A percentile compares a stretch with the other conserved stretches of the same genome.
phyloP scores from a whole-genome alignment of 768 basidiomycete genomes.

The Russula abietina region DNA sequence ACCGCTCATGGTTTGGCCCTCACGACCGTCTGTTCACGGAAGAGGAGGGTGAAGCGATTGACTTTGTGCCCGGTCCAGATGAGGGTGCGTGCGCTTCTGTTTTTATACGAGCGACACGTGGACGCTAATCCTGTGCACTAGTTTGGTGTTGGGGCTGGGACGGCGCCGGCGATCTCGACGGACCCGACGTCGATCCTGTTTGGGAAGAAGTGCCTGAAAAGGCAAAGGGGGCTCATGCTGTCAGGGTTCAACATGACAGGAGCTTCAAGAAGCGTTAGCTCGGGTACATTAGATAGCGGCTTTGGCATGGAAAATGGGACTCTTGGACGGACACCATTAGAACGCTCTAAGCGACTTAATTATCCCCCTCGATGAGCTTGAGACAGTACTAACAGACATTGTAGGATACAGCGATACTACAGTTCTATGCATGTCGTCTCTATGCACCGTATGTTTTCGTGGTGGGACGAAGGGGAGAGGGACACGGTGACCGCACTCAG shows the following conservation, averaged over 20 bases:
- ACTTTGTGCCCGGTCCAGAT: slow-evolving; percentile 76
- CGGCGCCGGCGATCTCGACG: slow-evolving; percentile 95
- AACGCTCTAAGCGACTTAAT: slow-evolving; percentile 4
- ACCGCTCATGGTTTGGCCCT: slow-evolving; percentile 96
- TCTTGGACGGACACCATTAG: not conserved
- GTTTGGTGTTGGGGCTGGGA: slow-evolving; percentile 99
- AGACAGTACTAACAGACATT: not conserved
- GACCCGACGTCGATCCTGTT: slow-evolving; percentile 95
- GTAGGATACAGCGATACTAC: slow-evolving; percentile 13
- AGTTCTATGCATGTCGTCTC: slow-evolving; percentile 4
- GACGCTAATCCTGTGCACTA: slow-evolving; percentile 31
- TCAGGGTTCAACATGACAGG: slow-evolving; percentile 67
- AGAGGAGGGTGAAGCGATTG: slow-evolving; percentile 74
- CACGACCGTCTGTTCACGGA: slow-evolving; percentile 90
- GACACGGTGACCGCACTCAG: not conserved
- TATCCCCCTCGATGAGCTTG: not conserved
- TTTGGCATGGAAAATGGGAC: not conserved
- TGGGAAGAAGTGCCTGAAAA: slow-evolving; percentile 83
- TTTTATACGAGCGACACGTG: not conserved
- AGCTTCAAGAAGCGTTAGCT: slow-evolving; percentile 18
- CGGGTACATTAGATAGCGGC: not conserved
- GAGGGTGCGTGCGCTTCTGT: slow-evolving; percentile 55
- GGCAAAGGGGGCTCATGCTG: slow-evolving; percentile 50
- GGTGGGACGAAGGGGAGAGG: not conserved
- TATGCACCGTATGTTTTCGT: not conserved